phyloP scores from a whole-genome alignment of 805 yeast species.

The Brettanomyces custersianus region DNA sequence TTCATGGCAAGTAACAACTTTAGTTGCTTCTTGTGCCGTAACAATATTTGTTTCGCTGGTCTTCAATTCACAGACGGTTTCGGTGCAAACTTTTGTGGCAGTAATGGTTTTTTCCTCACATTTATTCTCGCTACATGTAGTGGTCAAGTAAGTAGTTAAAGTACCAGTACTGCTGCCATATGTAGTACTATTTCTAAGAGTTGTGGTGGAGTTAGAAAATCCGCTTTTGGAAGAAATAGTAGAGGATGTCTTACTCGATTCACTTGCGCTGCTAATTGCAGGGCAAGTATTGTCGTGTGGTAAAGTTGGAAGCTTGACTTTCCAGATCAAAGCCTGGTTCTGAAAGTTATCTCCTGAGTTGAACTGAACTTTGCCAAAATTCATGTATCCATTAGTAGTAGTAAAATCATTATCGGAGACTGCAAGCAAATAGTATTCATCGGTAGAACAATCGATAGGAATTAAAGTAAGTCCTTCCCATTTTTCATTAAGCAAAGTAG shows the following conservation, averaged over 20 bases:
- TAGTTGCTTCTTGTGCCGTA: too few relatives aligned
- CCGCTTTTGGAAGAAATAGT: neutral
- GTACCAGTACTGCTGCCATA: neutral
- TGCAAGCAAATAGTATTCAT: constrained; percentile 20
- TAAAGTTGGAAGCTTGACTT: constrained; percentile 21
- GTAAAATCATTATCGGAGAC: constrained; percentile 24
- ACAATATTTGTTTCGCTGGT: too few relatives aligned
- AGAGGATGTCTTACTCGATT: neutral
- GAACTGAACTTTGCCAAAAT: constrained; percentile 18
- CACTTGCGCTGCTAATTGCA: neutral
- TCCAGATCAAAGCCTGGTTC: constrained; percentile 23
- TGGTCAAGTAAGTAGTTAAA: neutral
- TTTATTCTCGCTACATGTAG: too few relatives aligned
- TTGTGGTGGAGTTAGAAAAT: too few relatives aligned
- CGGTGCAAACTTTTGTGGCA: too few relatives aligned
- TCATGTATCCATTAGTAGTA: constrained; percentile 22
- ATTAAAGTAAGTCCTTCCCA: constrained; percentile 26
- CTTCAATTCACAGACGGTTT: too few relatives aligned
- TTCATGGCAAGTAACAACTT: too few relatives aligned
- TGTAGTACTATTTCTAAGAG: neutral
- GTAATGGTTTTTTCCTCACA: too few relatives aligned
- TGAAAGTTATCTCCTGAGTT: constrained; percentile 21
- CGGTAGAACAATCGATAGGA: constrained; percentile 23
- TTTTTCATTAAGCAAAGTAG: constrained; percentile 21
- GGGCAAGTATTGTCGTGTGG: constrained; percentile 6